Evolutionary conservation across 2,329 filamentous ascomycete genomes (phyloP).

Genomic region (Aspergillus calidoustus): DNA sequence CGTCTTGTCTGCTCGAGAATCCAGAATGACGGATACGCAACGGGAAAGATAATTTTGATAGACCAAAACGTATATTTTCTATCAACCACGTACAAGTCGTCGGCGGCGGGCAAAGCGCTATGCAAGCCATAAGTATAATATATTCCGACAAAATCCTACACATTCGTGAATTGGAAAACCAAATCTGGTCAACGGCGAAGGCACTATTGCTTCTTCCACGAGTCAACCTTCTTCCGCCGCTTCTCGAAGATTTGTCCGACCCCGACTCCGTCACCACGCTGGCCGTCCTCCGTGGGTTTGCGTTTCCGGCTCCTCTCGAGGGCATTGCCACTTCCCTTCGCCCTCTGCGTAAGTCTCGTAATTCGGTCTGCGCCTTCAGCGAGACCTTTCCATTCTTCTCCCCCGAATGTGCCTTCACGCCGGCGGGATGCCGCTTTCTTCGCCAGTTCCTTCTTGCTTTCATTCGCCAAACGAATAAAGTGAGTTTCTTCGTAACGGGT

Average conservation of each 20-base stretch:
- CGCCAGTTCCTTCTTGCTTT: conserved; percentile 82
- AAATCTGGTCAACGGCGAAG: neutral
- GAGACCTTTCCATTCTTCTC: conserved; percentile 89
- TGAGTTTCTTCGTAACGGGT: conserved; percentile 90
- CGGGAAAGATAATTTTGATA: neutral
- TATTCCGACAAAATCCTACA: neutral
- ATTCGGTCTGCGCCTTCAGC: conserved; percentile 87
- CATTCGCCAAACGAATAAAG: conserved; percentile 82
- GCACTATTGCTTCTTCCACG: conserved; percentile 45
- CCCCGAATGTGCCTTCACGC: conserved; percentile 70
- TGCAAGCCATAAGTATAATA: neutral
- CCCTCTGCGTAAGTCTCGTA: conserved; percentile 76
- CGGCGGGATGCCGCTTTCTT: conserved; percentile 59
- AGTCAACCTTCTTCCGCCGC: conserved; percentile 50
- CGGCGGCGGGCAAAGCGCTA: neutral
- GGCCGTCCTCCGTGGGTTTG: conserved; percentile 71
- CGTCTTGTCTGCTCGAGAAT: neutral
- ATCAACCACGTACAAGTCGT: neutral
- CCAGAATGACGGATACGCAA: neutral
- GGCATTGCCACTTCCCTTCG: conserved; percentile 60
- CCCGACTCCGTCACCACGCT: conserved; percentile 64
- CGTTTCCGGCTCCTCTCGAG: conserved; percentile 88
- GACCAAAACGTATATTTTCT: neutral
- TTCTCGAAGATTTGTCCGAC: conserved; percentile 67
- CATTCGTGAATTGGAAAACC: neutral